phyloP scores from a whole-genome alignment of 495 filamentous ascomycete genomes.

The Aspergillus ostianus region DNA sequence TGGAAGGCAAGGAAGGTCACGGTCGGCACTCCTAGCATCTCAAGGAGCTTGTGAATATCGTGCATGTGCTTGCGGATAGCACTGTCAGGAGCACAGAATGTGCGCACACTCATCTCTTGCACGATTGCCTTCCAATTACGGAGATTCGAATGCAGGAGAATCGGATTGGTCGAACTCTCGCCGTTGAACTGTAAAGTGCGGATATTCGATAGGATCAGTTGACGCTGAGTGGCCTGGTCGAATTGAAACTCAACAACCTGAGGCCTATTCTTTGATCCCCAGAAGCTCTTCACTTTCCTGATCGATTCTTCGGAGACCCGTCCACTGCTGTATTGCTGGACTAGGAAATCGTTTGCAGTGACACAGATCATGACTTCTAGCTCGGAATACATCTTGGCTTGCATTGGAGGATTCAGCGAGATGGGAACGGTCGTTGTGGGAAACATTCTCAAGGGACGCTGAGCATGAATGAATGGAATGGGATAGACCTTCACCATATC shows the following conservation, averaged over 20 bases:
- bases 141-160: conserved; percentile 47
- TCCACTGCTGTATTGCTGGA: conserved; percentile 44
- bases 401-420: conserved; percentile 43
- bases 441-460: conserved; percentile 16
- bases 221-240: conserved; percentile 54
- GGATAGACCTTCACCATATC: conserved; percentile 23
- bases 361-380: conserved; percentile 54
- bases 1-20: conserved; percentile 40
- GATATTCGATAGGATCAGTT: conserved; percentile 51
- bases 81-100: conserved; percentile 54
- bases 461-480: conserved; percentile 9
- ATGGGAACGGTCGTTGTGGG: conserved; percentile 33
- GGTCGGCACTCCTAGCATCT: conserved; percentile 49
- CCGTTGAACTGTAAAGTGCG: conserved; percentile 50
- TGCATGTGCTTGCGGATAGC: conserved; percentile 53
- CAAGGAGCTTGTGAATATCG: conserved; percentile 51
- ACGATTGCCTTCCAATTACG: conserved; percentile 51
- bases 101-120: conserved; percentile 53
- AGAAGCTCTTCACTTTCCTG: conserved; percentile 42
- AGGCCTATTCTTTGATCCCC: conserved; percentile 51
- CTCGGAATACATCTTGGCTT: conserved; percentile 53
- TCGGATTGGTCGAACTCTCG: conserved; percentile 32
- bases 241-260: conserved; percentile 56
- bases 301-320: conserved; percentile 48
- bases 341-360: conserved; percentile 51